Evolutionary conservation across 2,329 filamentous ascomycete genomes (phyloP), one percentile per base, ranked within the genome.

Genomic region (Aureobasidium sp.): DNA sequence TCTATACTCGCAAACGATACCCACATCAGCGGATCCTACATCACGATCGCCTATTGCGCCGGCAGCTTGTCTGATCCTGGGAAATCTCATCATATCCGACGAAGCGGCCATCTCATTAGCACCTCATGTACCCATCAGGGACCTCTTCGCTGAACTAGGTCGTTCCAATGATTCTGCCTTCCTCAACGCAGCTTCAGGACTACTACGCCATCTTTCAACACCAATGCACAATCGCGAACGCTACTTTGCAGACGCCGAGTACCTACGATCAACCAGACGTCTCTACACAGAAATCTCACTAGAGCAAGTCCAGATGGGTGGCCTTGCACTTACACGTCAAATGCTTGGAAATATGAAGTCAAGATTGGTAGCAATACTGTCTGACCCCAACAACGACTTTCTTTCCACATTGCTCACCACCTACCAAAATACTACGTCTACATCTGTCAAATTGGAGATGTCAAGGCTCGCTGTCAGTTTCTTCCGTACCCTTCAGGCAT

Each of bases 171-270:
- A 64, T 26, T 51, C 62, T 37, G 62, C 60, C 27, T 65, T 61
- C 32, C 59, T 64, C 17, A 63, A 65, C 17, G 62, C 62, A 8
- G 64, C 64, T 15, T 63, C 62, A 27, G 64, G 64, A 32, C 44
- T 65, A 44, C 34, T 65, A 27, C 52, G 64, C n/a, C 64, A 64
- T 34, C 64, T 65, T 4, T 50, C 62, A 23, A 63, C 57, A 10
- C 62, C 62, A 2, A 27, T 47, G 20, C 42, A 50, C 2, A 64
- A 62, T 29, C 55, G 64, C 26, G 46, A 62, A 42, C 37, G 57
- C 13, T 61, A 57, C 48, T 61, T 63, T 36, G 59, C 58, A 17
- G 37, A 62, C n/a, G 3, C 55, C 6, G 53, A 61, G 12, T 62
- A 60, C 12, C n/a, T 63, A 1, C 37, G 23, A 20, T 20, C 37